A percentile compares a stretch with the other conserved stretches of the same genome.
Conservation (phyloP, 768 basidiomycete genomes). For the Boletellus emodensis region DNA sequence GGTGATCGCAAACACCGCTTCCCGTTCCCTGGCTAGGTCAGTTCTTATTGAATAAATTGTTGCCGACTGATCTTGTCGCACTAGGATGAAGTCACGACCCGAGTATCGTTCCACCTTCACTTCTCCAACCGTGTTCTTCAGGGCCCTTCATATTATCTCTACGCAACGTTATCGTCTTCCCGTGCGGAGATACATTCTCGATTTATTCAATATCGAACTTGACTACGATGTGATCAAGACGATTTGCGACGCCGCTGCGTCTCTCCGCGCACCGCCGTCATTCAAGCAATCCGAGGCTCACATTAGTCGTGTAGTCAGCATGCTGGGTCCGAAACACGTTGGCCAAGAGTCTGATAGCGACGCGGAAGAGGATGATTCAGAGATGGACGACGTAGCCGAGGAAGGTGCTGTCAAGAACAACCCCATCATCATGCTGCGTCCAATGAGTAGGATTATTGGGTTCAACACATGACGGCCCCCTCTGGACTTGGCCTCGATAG, state of each 20-base stretch:
- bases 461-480: constrained; percentile 37
- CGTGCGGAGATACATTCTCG: constrained; percentile 88
- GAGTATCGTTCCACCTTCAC: constrained; percentile 75
- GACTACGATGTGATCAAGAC: constrained; percentile 55
- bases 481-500: background rate
- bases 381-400: constrained; percentile 43
- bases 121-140: constrained; percentile 75
- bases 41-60: constrained; percentile 14
- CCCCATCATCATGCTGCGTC: constrained; percentile 55
- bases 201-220: constrained; percentile 84
- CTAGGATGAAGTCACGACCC: constrained; percentile 71
- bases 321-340: constrained; percentile 54
- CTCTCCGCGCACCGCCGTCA: constrained; percentile 45
- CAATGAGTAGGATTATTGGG: constrained; percentile 56
- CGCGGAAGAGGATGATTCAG: constrained; percentile 48
- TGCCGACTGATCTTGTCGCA: background rate
- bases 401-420: constrained; percentile 40
- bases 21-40: constrained; percentile 81
- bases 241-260: constrained; percentile 48
- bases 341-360: constrained; percentile 58
- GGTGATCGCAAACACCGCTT: constrained; percentile 92
- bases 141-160: constrained; percentile 83
- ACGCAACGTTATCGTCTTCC: constrained; percentile 88
- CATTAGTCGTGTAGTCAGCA: constrained; percentile 51
- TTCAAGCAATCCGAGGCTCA: constrained; percentile 43